Percentiles rank a stretch among this genome's conserved stretches.
phyloP scores from a whole-genome alignment of 176 grass and related monocot species.

The Eleusine indica region DNA sequence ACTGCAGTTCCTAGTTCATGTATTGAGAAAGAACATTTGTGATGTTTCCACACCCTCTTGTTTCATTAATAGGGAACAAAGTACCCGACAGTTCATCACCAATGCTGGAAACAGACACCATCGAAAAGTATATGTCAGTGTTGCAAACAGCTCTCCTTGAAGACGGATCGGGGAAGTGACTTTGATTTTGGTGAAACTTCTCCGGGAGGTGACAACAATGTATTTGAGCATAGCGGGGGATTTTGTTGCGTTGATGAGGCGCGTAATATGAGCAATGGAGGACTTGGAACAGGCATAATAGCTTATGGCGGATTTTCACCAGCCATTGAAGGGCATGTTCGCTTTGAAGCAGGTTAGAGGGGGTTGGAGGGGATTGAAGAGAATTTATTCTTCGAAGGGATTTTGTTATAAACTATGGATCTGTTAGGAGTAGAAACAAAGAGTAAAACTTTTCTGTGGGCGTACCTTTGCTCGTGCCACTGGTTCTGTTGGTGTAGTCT shows the following conservation, averaged over 20 bases:
- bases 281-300: neutral
- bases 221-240: neutral
- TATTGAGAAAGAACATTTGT: neutral
- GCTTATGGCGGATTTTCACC: neutral
- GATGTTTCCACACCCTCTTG: neutral
- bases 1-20: neutral
- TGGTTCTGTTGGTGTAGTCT: too few species aligned
- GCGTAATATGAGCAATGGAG: neutral
- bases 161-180: neutral
- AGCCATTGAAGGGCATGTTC: neutral
- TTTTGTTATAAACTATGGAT: too few species aligned
- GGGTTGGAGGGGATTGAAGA: neutral
- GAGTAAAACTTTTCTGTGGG: too few species aligned
- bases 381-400: neutral
- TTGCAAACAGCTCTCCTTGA: neutral
- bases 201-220: neutral
- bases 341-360: neutral
- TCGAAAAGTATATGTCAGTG: neutral
- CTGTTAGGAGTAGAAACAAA: too few species aligned
- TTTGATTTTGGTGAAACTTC: neutral
- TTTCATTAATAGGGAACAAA: slow-evolving; percentile 4
- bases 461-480: too few species aligned
- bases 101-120: neutral
- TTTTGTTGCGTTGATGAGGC: neutral
- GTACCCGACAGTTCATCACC: neutral